Evolutionary conservation across 1,284 basidiomycete species (phyloP).

Genomic region (Schizophyllum commune): DNA sequence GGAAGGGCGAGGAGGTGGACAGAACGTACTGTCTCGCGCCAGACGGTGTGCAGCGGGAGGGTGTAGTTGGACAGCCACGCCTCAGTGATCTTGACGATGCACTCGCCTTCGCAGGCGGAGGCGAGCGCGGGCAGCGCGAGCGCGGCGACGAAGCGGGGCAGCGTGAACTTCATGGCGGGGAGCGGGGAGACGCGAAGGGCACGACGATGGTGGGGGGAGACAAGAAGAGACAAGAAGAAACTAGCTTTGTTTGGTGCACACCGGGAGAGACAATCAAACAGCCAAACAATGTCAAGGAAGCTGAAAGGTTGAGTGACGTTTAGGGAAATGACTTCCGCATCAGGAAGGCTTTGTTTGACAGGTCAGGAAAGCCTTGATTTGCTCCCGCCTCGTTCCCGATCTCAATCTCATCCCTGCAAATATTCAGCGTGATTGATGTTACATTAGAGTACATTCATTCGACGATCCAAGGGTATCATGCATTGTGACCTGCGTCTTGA

Average conservation of each 20-base stretch:
- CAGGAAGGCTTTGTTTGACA: not conserved
- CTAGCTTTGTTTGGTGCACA: not conserved
- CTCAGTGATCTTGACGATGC: slow-evolving; percentile 50
- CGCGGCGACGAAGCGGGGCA: slow-evolving; percentile 14
- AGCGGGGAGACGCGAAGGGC: not conserved
- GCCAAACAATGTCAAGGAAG: not conserved
- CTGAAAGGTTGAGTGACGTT: not conserved
- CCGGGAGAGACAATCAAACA: not conserved
- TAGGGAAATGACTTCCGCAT: not conserved
- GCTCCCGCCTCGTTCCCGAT: not conserved
- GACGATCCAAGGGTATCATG: too few relatives aligned
- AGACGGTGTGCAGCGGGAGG: slow-evolving; percentile 25
- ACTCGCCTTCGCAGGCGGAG: slow-evolving; percentile 61
- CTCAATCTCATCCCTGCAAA: too few relatives aligned
- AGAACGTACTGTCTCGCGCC: slow-evolving; percentile 32
- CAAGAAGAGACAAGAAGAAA: not conserved
- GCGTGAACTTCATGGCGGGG: slow-evolving; percentile 9
- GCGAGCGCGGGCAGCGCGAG: slow-evolving; percentile 26
- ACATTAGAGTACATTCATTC: not conserved
- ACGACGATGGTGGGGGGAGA: not conserved
- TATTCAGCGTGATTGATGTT: not conserved
- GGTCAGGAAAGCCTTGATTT: not conserved
- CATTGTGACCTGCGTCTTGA: not conserved
- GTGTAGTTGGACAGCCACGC: slow-evolving; percentile 46
- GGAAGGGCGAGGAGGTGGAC: slow-evolving; percentile 2